These are phyloP conservation scores for Limonium bicolor DNA, from an alignment of 148 eudicot species.

Conservation along the genomic window DNA sequence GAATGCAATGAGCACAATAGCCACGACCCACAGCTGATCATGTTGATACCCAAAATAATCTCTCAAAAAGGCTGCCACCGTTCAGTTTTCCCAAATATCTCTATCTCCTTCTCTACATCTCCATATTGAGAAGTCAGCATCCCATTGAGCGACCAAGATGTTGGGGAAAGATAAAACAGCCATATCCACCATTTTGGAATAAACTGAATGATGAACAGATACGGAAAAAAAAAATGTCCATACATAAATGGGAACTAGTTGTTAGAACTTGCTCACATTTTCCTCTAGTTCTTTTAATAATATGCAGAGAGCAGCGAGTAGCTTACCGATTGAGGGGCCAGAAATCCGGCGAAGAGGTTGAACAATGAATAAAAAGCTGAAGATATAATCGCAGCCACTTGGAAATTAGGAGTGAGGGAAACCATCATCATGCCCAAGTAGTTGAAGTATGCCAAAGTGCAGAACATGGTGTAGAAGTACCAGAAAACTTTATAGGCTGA, in stretches of 20 bases:
- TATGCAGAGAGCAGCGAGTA: neutral
- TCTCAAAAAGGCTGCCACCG: slow-evolving; percentile 32
- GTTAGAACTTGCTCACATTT: too few relatives aligned
- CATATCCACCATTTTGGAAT: slow-evolving; percentile 77
- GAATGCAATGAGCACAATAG: slow-evolving; percentile 26
- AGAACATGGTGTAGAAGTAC: slow-evolving; percentile 51
- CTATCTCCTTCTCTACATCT: slow-evolving; percentile 26
- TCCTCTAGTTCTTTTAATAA: neutral
- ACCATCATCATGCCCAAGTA: slow-evolving; percentile 63
- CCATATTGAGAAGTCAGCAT: slow-evolving; percentile 63
- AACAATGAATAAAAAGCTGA: slow-evolving; percentile 29
- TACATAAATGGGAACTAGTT: too few relatives aligned
- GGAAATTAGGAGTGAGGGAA: slow-evolving; percentile 45
- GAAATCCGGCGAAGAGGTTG: slow-evolving; percentile 52
- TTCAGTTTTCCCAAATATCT: slow-evolving; percentile 28
- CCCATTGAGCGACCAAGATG: slow-evolving; percentile 56
- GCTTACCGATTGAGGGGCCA: slow-evolving; percentile 64
- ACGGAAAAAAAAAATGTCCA: neutral
- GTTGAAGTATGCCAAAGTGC: slow-evolving; percentile 43
- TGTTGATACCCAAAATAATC: slow-evolving; percentile 52
- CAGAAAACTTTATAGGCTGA: slow-evolving; percentile 50
- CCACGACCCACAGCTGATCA: slow-evolving; percentile 31
- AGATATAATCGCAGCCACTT: slow-evolving; percentile 30
- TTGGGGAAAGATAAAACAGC: slow-evolving; percentile 49
- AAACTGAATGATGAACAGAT: slow-evolving; percentile 20